phyloP scores from a whole-genome alignment of 2,329 filamentous ascomycete species.

The Cladophialophora exuberans region DNA sequence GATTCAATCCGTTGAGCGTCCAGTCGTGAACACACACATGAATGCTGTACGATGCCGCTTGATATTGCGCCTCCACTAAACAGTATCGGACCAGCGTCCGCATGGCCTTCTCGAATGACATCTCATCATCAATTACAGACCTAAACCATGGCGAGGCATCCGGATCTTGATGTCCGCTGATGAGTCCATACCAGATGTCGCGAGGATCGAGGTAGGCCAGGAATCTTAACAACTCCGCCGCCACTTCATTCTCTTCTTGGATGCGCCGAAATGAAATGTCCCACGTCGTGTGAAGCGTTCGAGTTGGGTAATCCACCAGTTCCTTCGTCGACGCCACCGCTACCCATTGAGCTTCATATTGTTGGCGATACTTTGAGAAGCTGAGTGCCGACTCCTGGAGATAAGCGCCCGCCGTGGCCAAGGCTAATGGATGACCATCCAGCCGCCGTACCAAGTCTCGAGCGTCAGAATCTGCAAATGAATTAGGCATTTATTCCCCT shows the following conservation, averaged over 20 bases:
- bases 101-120: conserved; percentile 21
- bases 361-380: conserved; percentile 44
- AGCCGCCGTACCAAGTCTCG: conserved; percentile 41
- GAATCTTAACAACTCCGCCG: conserved; percentile 44
- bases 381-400: conserved; percentile 43
- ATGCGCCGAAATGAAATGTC: conserved; percentile 22
- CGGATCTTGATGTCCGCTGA: conserved; percentile 32
- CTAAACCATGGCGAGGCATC: conserved; percentile 30
- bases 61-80: conserved; percentile 18
- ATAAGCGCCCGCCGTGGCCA: conserved; percentile 52
- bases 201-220: conserved; percentile 50
- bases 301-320: conserved; percentile 21
- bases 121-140: background rate
- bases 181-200: conserved; percentile 52
- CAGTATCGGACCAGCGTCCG: conserved; percentile 18
- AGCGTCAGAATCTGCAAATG: conserved; percentile 20
- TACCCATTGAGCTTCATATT: conserved; percentile 46
- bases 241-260: conserved; percentile 20
- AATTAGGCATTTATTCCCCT: too few relatives aligned
- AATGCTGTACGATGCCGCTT: conserved; percentile 18
- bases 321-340: background rate
- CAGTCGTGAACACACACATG: conserved; percentile 30
- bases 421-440: conserved; percentile 51
- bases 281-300: conserved; percentile 32
- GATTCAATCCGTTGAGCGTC: conserved; percentile 23